These are phyloP conservation scores for Massarina eburnea DNA, from an alignment of 2,329 filamentous ascomycete genomes.

Conservation along the genomic window DNA sequence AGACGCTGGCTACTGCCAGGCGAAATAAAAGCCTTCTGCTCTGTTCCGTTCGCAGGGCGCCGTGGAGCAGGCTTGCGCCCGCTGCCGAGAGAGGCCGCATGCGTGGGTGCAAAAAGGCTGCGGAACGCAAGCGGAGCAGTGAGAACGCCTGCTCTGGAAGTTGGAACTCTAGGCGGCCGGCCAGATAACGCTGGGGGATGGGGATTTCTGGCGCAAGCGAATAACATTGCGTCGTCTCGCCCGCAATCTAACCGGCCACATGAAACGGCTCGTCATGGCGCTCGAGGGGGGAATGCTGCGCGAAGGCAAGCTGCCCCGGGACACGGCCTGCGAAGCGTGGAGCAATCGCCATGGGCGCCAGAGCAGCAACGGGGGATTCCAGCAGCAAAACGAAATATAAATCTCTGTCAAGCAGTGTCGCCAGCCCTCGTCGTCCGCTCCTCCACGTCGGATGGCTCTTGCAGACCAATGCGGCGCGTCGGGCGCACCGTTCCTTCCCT, in stretches of 20 bases:
- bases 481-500: slow-evolving; percentile 3
- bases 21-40: no score
- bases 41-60: no score
- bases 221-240: slow-evolving; percentile 24
- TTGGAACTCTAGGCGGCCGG: slow-evolving; percentile 18
- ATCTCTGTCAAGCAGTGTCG: no score
- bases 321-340: no score
- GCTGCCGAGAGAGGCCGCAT: neutral
- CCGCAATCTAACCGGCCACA: slow-evolving; percentile 35
- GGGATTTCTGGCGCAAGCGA: slow-evolving; percentile 23
- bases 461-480: neutral
- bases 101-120: neutral
- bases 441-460: no score
- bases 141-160: slow-evolving; percentile 11
- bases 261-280: slow-evolving; percentile 28
- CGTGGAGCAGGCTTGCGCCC: neutral
- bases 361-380: no score
- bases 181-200: slow-evolving; percentile 19
- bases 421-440: no score
- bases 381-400: no score
- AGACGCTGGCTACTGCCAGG: no score
- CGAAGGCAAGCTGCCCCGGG: no score
- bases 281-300: slow-evolving; percentile 3
- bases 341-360: no score
- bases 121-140: slow-evolving; percentile 5